Base-by-base conservation (phyloP, 2,329 filamentous ascomycete species). In the Neopestalotiopsis sp. region DNA sequence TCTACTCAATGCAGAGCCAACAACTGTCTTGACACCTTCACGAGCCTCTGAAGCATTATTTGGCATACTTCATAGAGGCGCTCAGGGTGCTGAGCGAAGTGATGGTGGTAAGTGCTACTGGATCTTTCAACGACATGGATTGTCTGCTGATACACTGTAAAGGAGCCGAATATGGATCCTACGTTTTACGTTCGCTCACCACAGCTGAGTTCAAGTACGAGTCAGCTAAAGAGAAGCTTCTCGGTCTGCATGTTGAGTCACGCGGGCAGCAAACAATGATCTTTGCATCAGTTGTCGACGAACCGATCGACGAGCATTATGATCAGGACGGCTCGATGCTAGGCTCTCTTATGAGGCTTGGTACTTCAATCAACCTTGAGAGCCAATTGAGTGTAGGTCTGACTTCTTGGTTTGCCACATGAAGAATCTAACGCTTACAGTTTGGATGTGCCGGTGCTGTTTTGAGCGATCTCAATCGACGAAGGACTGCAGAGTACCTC, bases 371-470 rank as follows among this genome's bases (percentile, higher is more conserved):
- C 70, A 90, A 97, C 75, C 82, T 96, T 67, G 91, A 95, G 2
- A 95, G 92, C 74, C 83, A 81, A 5, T 78, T 92, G 13, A 93
- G 94, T 2, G 91, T 93, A 73, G 82, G 76, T 4, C 5, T 9
- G 67, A 66, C 10, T 42, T 45, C 7, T 38, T 40, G 32, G n/a
- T 3, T 14, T 13, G 45, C 28, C 49, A 24, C 17, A 6, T 24
- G 10, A 34, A 76, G 67, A 78, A 61, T 5, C 30, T 59, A 59
- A 59, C 4, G 24, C 20, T 30, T 4, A 61, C 56, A 90, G 83
- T 84, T 97, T 62, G 93, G 94, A 3, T 98, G 96, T 80, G 92
- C 92, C 32, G 94, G 95, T n/a, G 95, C 95, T 32, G 82, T 98
- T 2, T 81, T 98, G n/a, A 87, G 88, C 5, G 93, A 97, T 72